phyloP scores from a whole-genome alignment of 2,329 filamentous ascomycete genomes.

The Albophoma yamanashiensis region DNA sequence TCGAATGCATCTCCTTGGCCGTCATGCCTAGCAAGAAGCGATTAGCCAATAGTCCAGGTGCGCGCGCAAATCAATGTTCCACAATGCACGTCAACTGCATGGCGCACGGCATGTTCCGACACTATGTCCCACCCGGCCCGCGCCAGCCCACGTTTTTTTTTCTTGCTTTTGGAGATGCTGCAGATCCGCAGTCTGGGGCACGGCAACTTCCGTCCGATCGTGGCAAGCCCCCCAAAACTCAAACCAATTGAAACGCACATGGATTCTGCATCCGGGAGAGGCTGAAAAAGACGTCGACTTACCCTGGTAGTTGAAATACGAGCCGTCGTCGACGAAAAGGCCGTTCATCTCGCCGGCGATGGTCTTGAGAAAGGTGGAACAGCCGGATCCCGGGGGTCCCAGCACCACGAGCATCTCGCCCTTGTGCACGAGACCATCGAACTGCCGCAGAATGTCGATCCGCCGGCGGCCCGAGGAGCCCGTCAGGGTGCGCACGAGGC shows the following conservation, averaged over 20 bases:
- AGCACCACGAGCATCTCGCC: conserved; percentile 71
- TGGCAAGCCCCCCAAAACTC: neutral
- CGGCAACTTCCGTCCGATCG: conserved; percentile 3
- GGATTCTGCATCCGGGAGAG: neutral
- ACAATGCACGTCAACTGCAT: neutral
- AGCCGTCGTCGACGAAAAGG: conserved; percentile 57
- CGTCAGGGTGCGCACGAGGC: conserved; percentile 37
- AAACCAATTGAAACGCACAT: neutral
- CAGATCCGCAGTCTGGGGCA: neutral
- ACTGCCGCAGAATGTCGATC: conserved; percentile 57
- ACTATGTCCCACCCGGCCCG: conserved; percentile 2
- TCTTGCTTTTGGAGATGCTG: neutral
- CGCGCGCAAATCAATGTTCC: conserved; percentile 1
- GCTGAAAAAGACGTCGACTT: conserved; percentile 6
- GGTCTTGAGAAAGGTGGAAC: conserved; percentile 77
- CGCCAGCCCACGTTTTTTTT: conserved; percentile 2
- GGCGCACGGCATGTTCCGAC: conserved; percentile 3
- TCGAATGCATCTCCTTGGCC: conserved; percentile 63
- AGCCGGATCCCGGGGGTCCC: conserved; percentile 63
- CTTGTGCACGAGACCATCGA: conserved; percentile 57
- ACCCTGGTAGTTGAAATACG: conserved; percentile 77
- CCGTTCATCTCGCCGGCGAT: conserved; percentile 76
- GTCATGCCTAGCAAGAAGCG: conserved; percentile 39
- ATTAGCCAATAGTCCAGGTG: conserved; percentile 2
- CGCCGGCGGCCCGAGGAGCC: conserved; percentile 36